Evolutionary conservation across 2,329 filamentous ascomycete species (phyloP), one percentile per base, ranked within the genome.

Genomic region (Phialemoniopsis sp.): DNA sequence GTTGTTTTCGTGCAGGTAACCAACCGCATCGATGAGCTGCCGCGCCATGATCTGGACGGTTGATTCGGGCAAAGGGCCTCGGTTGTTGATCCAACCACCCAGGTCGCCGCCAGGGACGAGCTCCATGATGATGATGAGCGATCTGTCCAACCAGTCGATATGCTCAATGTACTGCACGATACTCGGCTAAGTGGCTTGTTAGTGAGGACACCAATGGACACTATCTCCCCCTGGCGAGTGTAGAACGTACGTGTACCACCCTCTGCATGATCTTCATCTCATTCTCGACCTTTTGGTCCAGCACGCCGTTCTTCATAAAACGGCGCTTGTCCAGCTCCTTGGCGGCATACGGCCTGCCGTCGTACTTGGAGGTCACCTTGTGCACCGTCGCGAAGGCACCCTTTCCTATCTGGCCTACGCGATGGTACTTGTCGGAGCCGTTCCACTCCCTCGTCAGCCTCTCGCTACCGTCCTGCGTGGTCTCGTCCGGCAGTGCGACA

Each of bases 51-150:
- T 69, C 58, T 84, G 81, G n/a, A 81, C 84, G 48, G 82, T 69
- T 1, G 62, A 50, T 56, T 97, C 91, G 1, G 70, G 63, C 37
- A 97, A 75, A 1, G 71, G 63, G 1, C 79, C 78, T 21, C 78
- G 61, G 10, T 77, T 70, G 15, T 67, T 64, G 21, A 97, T 73
- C 46, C 86, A 80, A 35, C 80, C 81, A 39, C 88, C 87, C 12
- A 98, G 68, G 58, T 98, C 91, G 33, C 93, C 93, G 21, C 78
- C 76, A 7, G 81, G 77, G 13, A 97, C 80, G 50, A 78, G 95
- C 55, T 98, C 93, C 93, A 98, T 98, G 59, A 95, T 85, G 57
- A 97, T 91, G 60, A 98, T 95, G 58, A 96, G 90, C 5, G 96
- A 73, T 56, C 89, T 72, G 30, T 87, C 73, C 33, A 82, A 79